Percentiles rank a stretch among this genome's conserved stretches.
Conservation (phyloP, 306 rosid species). For the Cyamopsis tetragonoloba region DNA sequence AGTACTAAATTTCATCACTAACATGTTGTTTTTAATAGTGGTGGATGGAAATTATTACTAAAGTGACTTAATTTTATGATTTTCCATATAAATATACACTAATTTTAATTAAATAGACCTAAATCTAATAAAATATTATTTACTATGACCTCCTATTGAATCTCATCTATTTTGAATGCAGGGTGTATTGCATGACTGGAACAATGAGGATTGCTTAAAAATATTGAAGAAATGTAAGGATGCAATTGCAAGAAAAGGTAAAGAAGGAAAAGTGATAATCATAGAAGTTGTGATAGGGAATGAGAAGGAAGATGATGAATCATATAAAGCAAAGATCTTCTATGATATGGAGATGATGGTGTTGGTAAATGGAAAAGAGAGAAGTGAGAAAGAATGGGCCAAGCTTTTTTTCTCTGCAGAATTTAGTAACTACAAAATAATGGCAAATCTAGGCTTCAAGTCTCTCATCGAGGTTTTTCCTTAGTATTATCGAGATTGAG, state of each 20-base stretch:
- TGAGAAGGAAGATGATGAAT: conserved; percentile 17
- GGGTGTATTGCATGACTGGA: conserved; percentile 53
- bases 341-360: conserved; percentile 33
- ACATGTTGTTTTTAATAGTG: neutral
- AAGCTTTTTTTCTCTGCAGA: conserved; percentile 19
- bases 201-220: conserved; percentile 38
- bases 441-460: neutral
- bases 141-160: no score
- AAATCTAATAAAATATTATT: no score
- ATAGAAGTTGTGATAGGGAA: conserved; percentile 45
- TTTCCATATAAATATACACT: no score
- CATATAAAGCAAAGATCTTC: conserved; percentile 24
- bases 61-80: no score
- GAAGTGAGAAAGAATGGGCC: conserved; percentile 27
- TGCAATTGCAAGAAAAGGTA: conserved; percentile 19
- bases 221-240: conserved; percentile 43
- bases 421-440: conserved; percentile 19
- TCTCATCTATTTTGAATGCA: no score
- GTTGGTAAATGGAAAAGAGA: conserved; percentile 19
- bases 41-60: no score
- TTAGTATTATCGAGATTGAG: no score
- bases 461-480: conserved; percentile 28
- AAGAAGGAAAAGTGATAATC: conserved; percentile 35
- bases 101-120: no score
- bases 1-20: no score